Base-by-base conservation (phyloP, 2,329 filamentous ascomycete genomes). In the Colletotrichum kahawae region DNA sequence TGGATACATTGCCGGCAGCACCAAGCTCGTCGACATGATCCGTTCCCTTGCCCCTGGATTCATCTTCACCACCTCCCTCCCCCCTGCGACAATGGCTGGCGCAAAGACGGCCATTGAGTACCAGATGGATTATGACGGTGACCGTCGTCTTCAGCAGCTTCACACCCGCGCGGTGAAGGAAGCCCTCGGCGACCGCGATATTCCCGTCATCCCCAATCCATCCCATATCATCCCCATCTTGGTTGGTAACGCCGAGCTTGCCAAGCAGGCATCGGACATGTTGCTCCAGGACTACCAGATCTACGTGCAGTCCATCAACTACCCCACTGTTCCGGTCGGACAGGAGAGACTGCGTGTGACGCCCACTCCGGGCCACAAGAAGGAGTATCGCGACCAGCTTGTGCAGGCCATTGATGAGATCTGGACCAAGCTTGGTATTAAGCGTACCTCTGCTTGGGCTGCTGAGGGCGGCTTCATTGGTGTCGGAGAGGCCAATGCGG, bases 231-330 rank as follows among this genome's bases (percentile, higher is more conserved):
- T 99, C 67, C 97, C 97, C 5, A 91, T 98, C 70, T 90, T 99
- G 14, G 96, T 99, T 65, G 97, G 97, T 74, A 97, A 98, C 81
- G 97, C 97, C 62, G 96, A 97, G 85, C 88, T 97, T 54, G 97
- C 97, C 75, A 98, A 97, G 89, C 90, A 93, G 79, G 97, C 97
- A 9, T 98, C 95, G 29, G 97, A 99, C 83, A 92, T 98, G 88
- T 92, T 99, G 27, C 91, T 99, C 16, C 92, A 94, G 79, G 94
- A 98, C 79, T 94, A 98, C 88, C 92, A 93, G 76, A 98, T 99
- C 82, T 99, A 99, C 83, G 97, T 99, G 31, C 97, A 99, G 87
- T 95, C 95, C 70, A 98, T 99, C 90, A 99, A 99, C 88, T 98
- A 98, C 86, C 97, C 97, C 3, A 99, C 97, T 67, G 97, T 99